phyloP scores from a whole-genome alignment of 306 rosid species.

The Psophocarpus tetragonolobus region DNA sequence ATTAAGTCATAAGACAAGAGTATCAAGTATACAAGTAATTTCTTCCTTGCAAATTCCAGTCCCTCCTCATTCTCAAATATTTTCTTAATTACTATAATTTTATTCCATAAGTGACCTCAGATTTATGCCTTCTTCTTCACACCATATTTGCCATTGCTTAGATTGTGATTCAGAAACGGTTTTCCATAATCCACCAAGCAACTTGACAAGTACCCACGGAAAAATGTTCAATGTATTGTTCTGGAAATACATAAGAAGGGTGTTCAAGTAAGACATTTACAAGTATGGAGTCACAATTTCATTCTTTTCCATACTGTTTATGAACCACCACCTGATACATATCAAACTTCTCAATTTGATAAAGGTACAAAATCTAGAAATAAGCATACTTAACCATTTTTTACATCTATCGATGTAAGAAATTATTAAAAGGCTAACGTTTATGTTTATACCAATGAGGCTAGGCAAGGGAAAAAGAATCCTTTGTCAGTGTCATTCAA shows the following conservation, averaged over 20 bases:
- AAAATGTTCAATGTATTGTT: slow-evolving; percentile 71
- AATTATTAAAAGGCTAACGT: background rate
- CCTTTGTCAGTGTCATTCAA: background rate
- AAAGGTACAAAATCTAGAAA: background rate
- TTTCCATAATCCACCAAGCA: slow-evolving; percentile 99
- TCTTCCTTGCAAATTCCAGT: no score
- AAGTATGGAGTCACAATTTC: background rate
- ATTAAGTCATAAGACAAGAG: no score
- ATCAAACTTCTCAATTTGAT: background rate
- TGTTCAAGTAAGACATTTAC: background rate
- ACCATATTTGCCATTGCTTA: slow-evolving; percentile 81
- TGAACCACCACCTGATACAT: background rate
- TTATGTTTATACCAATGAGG: background rate
- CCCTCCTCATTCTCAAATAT: no score
- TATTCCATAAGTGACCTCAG: no score
- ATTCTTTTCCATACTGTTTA: background rate
- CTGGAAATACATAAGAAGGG: slow-evolving; percentile 42
- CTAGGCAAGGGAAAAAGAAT: background rate
- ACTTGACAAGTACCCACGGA: slow-evolving; percentile 80
- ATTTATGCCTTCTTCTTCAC: slow-evolving; percentile 69
- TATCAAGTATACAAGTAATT: no score
- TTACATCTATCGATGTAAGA: background rate
- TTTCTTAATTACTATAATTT: no score
- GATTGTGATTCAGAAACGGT: slow-evolving; percentile 84
- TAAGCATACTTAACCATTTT: background rate